Evolutionary conservation across 768 basidiomycete genomes (phyloP).

Genomic region (Macrolepiota fuliginosa): DNA sequence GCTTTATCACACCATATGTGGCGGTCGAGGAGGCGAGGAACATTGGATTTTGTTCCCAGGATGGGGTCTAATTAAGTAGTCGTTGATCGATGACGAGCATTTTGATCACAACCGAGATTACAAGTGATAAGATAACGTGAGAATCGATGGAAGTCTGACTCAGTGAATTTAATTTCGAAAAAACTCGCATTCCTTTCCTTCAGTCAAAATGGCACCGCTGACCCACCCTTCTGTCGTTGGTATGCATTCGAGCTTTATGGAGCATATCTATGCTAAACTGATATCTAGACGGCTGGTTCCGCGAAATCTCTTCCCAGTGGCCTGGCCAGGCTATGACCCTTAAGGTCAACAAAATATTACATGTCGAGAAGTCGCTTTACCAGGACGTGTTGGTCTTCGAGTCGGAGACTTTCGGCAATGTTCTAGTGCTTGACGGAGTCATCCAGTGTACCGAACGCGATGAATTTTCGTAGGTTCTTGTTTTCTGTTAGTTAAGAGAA

Average conservation of each 20-base stretch:
- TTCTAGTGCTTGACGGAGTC: conserved; percentile 91
- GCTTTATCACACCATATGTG: background rate
- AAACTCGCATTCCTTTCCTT: background rate
- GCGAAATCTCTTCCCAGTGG: conserved; percentile 94
- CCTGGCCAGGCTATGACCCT: conserved; percentile 97
- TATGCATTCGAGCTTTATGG: conserved; percentile 16
- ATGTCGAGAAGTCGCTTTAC: conserved; percentile 88
- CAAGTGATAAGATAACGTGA: conserved; percentile 11
- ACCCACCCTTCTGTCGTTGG: conserved; percentile 57
- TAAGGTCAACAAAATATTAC: conserved; percentile 93
- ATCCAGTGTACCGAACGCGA: conserved; percentile 98
- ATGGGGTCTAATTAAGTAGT: background rate
- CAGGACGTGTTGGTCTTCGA: conserved; percentile 98
- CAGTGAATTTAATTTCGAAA: background rate
- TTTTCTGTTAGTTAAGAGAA: background rate
- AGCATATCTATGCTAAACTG: background rate
- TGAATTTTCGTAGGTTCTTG: conserved; percentile 82
- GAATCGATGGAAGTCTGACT: background rate
- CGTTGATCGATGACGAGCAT: too few species aligned
- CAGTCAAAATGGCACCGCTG: conserved; percentile 46
- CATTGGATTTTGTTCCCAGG: background rate
- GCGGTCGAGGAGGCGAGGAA: background rate
- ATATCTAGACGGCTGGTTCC: conserved; percentile 84
- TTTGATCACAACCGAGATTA: background rate
- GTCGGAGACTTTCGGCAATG: conserved; percentile 96